Base-by-base conservation (phyloP, 495 filamentous ascomycete species). In the Daldinia decipiens region DNA sequence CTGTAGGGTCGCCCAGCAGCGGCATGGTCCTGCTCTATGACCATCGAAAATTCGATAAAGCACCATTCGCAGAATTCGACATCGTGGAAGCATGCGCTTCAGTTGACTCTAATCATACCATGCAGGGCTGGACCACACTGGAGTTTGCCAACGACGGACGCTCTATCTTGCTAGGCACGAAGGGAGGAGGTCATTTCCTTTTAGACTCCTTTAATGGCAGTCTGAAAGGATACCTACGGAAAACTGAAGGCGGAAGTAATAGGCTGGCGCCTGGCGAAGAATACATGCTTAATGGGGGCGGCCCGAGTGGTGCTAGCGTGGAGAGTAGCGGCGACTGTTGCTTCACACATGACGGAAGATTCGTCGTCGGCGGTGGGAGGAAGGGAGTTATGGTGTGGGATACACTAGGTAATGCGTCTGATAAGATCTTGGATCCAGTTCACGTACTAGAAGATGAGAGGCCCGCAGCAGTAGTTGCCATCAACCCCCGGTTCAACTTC, bases 81-180 rank as follows among this genome's bases (percentile, higher is more conserved):
- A 81, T 96, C 24, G 76, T 88, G 0, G 83, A 86, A 38, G 73
- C 74, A 0, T 73, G 80, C 13, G 67, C 61, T 4, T 69, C 68
- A 2, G 76, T 80, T 15, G 80, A 83, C 17, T 17, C 75, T 2
- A 68, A 77, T 1, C 54, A 73, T 8, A 62, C 70, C 3, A 88
- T 80, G 79, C 88, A 80, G 71, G 85, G 79, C 17, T 98, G 95
- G 94, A 95, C 90, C 3, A 91, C 89, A 54, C 82, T 99, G 24
- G 92, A 97, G 67, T 98, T 99, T 76, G 92, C 91, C 56, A 98
- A 98, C 75, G 95, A 99, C 76, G 95, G 95, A 0, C 96, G 97
- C 76, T 87, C 86, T 65, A 76, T 99, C 59, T 86, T 99, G 24
- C 70, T 98, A 31, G 90, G 91, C 27, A 97, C 94, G 6, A 90